Evolutionary conservation across 768 basidiomycete genomes (phyloP), one percentile per base, ranked within the genome.

Genomic region (Mycena crocata): DNA sequence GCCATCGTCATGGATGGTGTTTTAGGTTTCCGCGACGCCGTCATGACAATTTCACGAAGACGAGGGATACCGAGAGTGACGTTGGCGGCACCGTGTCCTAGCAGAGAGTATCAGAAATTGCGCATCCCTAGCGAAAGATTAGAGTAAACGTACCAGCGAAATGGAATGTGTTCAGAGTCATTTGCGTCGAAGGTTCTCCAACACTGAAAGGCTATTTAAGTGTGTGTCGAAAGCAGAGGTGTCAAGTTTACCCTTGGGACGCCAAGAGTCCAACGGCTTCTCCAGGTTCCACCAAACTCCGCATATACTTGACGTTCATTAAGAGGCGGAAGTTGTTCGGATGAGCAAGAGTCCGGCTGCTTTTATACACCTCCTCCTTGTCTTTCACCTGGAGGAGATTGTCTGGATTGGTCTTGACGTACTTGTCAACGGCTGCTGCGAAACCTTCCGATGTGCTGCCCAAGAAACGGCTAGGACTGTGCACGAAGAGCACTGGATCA

Each of bases 161-260:
- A 83, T 99, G 98, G 89, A 99, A 99, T 15, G 98, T 99, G 77
- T 99, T 99, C 68, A 99, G 82, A 12, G 98, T 99, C 98, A 99
- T 99, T 77, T 99, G 98, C 0, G 98, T 99, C 19, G 98, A 99
- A 6, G 98, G 98, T 78, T 99, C 98, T 56, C 98, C 98, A 45
- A 99, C 89, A 81, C 98, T 99, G 65, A 10, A 55, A n/a, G n/a
- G n/a, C n/a, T n/a, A n/a, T n/a, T n/a, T n/a, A 57, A 58, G 48
- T 46, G 32, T 49, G n/a, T 54, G 46, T 39, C 51, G 28, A 39
- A n/a, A 48, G 54, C 7, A 30, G n/a, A 30, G 34, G 5, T 30
- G 15, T 15, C 10, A 34, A 30, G 82, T 87, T 69, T 78, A 96
- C 97, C 96, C 95, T 84, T 99, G 98, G 21, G 97, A 97, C 14